Evolutionary conservation across 2,329 filamentous ascomycete species (phyloP), one percentile per base, ranked within the genome.

Genomic region (Corynespora cassiicola): DNA sequence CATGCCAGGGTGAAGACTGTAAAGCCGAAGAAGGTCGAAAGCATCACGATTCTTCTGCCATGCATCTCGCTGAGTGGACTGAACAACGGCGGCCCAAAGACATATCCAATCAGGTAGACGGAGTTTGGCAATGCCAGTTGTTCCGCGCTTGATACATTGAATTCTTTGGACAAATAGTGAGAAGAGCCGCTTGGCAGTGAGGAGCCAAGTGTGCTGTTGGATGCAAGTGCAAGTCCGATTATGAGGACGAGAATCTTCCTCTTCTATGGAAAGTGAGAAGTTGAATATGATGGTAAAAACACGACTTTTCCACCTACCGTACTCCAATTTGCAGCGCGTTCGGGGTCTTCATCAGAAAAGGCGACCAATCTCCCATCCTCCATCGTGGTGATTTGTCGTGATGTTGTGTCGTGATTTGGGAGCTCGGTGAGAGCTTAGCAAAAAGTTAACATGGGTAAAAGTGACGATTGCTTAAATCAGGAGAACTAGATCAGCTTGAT

Each of bases 101-200:
- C 61, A 36, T 73, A 73, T 15, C 70, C 73, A 15, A 47, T 42
- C 25, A 75, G 53, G 42, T 70, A 75, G 5, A 74, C 65, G 5
- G 71, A 74, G 1, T 66, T 71, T 1, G 73, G 68, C 12, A 75
- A 55, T 4, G 72, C 66, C 6, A 69, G 47, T 46, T 66, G 55
- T 14, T 52, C 58, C 24, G 63, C 41, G 25, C 57, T 58, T 0
- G 74, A 74, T 46, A 86, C 66, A 28, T 72, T 54, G 65, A 82
- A 87, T 46, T 84, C 71, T 5, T 63, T 58, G 12, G 73, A 63
- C 31, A 85, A 82, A 43, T 71, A 75, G 10, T 80, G 72, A 2
- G 82, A 73, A 7, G 80, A 79, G 62, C 83, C 83, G 43, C 79
- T 80, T 1, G 84, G 81, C 4, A 87, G 71, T 0, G 81, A 73